Evolutionary conservation across 2,329 filamentous ascomycete species (phyloP), one percentile per base, ranked within the genome.

Genomic region (Thielaviopsis musarum): DNA sequence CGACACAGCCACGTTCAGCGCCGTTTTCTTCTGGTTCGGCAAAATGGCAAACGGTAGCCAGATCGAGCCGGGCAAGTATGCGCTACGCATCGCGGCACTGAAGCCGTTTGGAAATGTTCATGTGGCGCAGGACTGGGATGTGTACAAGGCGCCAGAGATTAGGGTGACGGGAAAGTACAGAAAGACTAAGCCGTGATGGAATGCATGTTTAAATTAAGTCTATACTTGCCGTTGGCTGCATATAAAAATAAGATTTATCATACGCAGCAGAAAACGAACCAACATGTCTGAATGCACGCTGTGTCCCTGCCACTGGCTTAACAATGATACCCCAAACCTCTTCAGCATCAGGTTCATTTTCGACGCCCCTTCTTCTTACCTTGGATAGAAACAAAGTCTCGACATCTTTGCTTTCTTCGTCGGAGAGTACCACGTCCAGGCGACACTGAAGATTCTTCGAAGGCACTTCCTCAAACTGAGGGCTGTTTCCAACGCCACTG

Each of bases 1-100:
- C 75, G 2, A 66, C 79, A 15, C 70, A 5, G 12, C 9, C 19
- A 22, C 7, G n/a, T 51, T 57, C 30, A 53, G 52, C 15, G 41
- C 28, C 21, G 52, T n/a, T 26, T 57, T 67, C 2, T 62, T 57
- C 0, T 69, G 67, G 67, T 61, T 68, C 5, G 67, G 67, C 7
- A 65, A 65, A 54, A 22, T 69, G 22, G 63, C 64, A 0, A 67
- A 68, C 26, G 67, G 67, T 2, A 64, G 60, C 15, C 64, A 65
- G 28, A 67, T 69, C n/a, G 62, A 61, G 21, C 64, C 63, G 2
- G 67, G 67, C 21, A 64, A 63, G 26, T 69, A 69, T 28, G 57
- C 55, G 0, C 58, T 67, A 49, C 59, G 67, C 0, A 64, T 69
- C 21, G 67, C 67, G 6, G 65, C 64, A 9, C 63, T 68, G 5